Conservation (phyloP, 139 green algal species). For the Marvania coccoides region DNA sequence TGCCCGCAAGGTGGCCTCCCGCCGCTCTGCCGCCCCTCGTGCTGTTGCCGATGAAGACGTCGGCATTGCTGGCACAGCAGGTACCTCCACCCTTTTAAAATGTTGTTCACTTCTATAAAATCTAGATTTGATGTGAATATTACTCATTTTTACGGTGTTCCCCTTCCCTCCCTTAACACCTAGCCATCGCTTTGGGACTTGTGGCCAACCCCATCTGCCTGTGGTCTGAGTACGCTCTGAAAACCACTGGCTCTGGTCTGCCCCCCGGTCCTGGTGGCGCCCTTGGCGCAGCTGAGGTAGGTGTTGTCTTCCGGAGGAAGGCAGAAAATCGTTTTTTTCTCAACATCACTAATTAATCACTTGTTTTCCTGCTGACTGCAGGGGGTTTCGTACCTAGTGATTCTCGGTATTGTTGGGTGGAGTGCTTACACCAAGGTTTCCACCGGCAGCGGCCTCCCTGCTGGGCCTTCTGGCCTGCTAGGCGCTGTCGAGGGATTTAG, state of each 20-base stretch:
- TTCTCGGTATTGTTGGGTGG: constrained; percentile 67
- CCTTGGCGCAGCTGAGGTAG: constrained; percentile 26
- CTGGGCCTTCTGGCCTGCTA: constrained; percentile 59
- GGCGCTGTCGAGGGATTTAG: constrained; percentile 43
- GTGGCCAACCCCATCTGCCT: constrained; percentile 39
- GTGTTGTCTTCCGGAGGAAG: no score
- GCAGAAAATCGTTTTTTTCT: no score
- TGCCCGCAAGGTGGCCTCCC: no score
- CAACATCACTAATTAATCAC: no score
- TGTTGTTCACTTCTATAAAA: no score
- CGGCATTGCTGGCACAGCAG: neutral
- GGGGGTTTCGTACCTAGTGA: constrained; percentile 33
- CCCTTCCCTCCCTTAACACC: no score
- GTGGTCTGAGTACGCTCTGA: constrained; percentile 47
- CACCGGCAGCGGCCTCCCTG: constrained; percentile 64
- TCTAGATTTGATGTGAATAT: no score
- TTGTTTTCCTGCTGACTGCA: no score
- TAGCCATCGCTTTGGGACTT: constrained; percentile 26
- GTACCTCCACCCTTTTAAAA: no score
- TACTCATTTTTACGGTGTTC: no score
- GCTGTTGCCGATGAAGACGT: neutral
- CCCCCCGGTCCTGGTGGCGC: constrained; percentile 43
- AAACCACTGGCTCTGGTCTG: constrained; percentile 58
- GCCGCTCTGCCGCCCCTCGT: no score
- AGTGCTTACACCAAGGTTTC: constrained; percentile 53